Conservation (phyloP, 768 basidiomycete species). For the Boletus rex-veris region DNA sequence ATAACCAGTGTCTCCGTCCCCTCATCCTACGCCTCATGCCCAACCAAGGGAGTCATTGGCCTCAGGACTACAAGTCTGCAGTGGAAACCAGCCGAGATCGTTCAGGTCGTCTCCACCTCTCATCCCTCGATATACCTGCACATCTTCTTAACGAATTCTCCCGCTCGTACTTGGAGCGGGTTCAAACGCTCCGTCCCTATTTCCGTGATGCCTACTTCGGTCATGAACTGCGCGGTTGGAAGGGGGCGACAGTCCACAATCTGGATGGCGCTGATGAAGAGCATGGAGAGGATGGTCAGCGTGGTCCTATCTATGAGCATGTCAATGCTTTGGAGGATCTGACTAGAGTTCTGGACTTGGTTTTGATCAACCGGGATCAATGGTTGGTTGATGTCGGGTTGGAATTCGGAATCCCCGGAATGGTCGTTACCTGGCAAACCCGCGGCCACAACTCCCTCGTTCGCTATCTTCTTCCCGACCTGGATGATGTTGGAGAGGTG, state of each 20-base stretch:
- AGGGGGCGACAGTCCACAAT: constrained; percentile 1
- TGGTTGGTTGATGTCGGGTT: constrained; percentile 2
- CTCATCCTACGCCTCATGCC: background rate
- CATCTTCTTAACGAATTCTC: background rate
- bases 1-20: background rate
- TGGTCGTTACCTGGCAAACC: background rate
- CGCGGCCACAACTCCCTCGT: background rate
- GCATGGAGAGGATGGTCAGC: background rate
- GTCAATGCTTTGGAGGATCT: background rate
- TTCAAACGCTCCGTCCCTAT: background rate
- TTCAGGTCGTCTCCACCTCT: background rate
- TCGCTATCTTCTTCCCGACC: background rate
- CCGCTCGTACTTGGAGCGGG: rapidly evolving
- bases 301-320: background rate
- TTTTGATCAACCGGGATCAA: background rate
- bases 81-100: background rate
- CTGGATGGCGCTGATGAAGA: background rate
- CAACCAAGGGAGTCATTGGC: background rate
- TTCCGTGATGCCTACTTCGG: constrained; percentile 7
- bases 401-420: background rate
- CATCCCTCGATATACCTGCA: background rate
- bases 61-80: background rate
- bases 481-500: rapidly evolving
- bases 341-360: background rate
- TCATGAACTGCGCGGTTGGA: constrained; percentile 11